Conservation (phyloP, 345 rosid genomes). For the Hypericum androsaemum region DNA sequence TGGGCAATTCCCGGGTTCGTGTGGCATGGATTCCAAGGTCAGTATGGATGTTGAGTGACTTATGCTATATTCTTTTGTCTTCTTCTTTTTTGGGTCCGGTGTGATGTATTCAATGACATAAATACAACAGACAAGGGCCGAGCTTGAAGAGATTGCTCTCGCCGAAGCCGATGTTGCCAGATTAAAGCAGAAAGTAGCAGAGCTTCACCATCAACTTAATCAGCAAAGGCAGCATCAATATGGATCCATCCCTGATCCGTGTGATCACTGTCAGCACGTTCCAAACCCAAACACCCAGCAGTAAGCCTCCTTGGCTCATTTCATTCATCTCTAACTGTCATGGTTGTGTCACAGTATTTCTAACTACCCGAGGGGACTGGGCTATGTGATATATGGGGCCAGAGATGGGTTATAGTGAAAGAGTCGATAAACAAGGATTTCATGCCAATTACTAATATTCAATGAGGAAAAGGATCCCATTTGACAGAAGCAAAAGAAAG, state of each 20-base stretch:
- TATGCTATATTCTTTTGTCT: slow-evolving; percentile 2
- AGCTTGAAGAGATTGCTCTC: slow-evolving; percentile 99
- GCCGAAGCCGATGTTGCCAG: slow-evolving; percentile 99
- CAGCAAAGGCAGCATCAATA: slow-evolving; percentile 87
- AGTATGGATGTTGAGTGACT: slow-evolving; percentile 18
- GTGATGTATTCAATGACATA: slow-evolving; percentile 16
- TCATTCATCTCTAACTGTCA: too few relatives aligned
- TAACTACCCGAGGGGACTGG: too few relatives aligned
- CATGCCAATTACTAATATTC: too few relatives aligned
- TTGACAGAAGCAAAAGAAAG: too few relatives aligned
- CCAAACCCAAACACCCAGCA: slow-evolving; percentile 72
- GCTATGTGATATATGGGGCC: too few relatives aligned
- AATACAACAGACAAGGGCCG: slow-evolving; percentile 76
- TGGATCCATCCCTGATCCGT: slow-evolving; percentile 66
- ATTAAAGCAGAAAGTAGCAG: slow-evolving; percentile 96
- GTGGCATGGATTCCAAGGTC: slow-evolving; percentile 90
- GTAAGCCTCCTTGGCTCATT: slow-evolving; percentile 45
- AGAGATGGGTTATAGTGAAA: too few relatives aligned
- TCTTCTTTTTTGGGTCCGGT: not conserved
- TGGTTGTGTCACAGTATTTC: too few relatives aligned
- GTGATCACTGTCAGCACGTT: slow-evolving; percentile 64
- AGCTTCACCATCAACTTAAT: slow-evolving; percentile 94
- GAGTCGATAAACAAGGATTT: too few relatives aligned
- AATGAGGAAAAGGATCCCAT: too few relatives aligned
- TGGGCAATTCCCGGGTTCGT: slow-evolving; percentile 74